These are phyloP conservation scores for Zygnema circumcarinatum DNA, from an alignment of 139 green algal genomes.

Conservation along the genomic window DNA sequence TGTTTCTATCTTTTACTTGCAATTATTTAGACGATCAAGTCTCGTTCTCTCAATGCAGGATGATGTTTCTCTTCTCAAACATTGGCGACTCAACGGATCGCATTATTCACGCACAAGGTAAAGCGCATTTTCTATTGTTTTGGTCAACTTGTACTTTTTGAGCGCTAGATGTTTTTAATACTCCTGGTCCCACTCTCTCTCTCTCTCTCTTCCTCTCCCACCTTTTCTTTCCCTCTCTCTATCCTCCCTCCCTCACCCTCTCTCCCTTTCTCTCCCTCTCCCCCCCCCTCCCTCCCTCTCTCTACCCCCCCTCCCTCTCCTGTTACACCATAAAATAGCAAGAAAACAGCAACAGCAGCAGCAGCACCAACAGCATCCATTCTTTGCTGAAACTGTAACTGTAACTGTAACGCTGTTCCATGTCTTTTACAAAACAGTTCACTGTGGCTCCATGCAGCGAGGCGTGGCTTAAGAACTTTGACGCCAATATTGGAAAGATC, in stretches of 20 bases:
- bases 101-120: conserved; percentile 86
- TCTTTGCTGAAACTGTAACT: no score
- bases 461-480: conserved; percentile 79
- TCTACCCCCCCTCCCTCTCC: not conserved
- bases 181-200: not conserved
- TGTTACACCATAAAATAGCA: no score
- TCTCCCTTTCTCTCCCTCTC: conserved; percentile 14
- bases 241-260: conserved; percentile 4
- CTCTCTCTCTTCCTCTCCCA: not conserved
- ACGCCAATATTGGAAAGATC: conserved; percentile 58
- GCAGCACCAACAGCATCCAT: not conserved
- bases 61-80: conserved; percentile 72
- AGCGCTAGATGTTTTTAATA: not conserved
- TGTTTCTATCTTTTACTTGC: no score
- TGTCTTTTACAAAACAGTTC: not conserved
- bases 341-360: no score
- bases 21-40: no score
- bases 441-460: conserved; percentile 32
- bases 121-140: not conserved
- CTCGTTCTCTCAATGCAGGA: no score
- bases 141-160: not conserved
- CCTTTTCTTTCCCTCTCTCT: conserved; percentile 6
- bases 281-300: not conserved
- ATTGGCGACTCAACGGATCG: conserved; percentile 86
- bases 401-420: no score